Percentiles rank a stretch among this genome's conserved stretches.
phyloP scores from a whole-genome alignment of 148 eudicot species.

The Hydrangea macrophylla region DNA sequence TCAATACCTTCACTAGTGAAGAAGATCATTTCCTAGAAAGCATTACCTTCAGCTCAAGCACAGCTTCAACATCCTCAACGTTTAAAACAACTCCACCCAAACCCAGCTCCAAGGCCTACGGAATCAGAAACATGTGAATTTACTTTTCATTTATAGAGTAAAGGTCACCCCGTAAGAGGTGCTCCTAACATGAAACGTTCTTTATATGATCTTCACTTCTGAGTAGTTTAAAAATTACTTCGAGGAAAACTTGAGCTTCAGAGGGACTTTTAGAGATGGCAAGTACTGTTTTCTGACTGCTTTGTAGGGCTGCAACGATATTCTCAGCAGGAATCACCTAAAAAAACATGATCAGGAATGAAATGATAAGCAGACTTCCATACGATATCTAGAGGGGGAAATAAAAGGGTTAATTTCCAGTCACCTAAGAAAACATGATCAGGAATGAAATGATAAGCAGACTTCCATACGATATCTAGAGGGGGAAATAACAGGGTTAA shows the following conservation, averaged over 20 bases:
- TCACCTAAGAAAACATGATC: not conserved
- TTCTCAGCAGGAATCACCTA: conserved; percentile 96
- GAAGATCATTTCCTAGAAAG: conserved; percentile 5
- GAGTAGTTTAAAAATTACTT: conserved; percentile 38
- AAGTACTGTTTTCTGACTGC: conserved; percentile 55
- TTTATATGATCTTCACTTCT: not conserved
- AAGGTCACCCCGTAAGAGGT: not conserved
- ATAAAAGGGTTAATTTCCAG: not conserved
- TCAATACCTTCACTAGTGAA: conserved; percentile 13
- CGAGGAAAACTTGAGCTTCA: conserved; percentile 78
- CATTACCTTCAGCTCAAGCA: conserved; percentile 74
- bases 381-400: not conserved
- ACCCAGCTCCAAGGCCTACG: conserved; percentile 86
- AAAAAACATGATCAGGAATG: conserved; percentile 5
- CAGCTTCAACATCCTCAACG: conserved; percentile 62
- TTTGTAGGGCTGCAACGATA: conserved; percentile 83
- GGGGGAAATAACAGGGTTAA: conserved; percentile 6
- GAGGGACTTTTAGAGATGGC: conserved; percentile 62
- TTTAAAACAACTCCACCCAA: conserved; percentile 83
- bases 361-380: not conserved
- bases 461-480: not conserved
- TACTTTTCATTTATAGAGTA: not conserved
- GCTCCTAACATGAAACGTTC: not conserved
- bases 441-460: not conserved
- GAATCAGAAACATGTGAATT: conserved; percentile 19